Evolutionary conservation across 306 rosid species (phyloP).

Genomic region (Pyrus communis): DNA sequence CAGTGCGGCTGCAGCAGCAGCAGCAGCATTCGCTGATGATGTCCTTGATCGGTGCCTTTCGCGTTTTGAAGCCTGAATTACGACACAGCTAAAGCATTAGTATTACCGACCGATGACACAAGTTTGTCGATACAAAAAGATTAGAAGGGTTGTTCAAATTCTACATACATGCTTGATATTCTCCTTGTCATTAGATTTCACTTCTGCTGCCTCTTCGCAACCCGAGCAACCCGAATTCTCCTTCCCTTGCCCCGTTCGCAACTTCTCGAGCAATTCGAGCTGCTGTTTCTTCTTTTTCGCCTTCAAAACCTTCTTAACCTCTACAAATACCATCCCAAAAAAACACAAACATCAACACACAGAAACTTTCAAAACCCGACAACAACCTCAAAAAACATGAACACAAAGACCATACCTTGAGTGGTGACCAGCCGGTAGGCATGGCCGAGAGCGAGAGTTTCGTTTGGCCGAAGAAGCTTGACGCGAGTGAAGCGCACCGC

Average conservation of each 20-base stretch:
- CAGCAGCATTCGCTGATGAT: conserved; percentile 32
- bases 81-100: background rate
- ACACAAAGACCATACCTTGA: conserved; percentile 42
- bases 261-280: conserved; percentile 26
- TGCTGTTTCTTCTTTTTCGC: conserved; percentile 76
- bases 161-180: conserved; percentile 45
- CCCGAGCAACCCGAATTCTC: conserved; percentile 31
- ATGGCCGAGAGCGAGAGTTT: conserved; percentile 92
- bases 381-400: background rate
- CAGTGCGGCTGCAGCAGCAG: conserved; percentile 28
- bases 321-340: conserved; percentile 30
- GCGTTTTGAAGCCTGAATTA: conserved; percentile 50
- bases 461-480: conserved; percentile 86
- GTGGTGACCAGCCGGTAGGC: conserved; percentile 85
- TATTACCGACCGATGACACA: background rate
- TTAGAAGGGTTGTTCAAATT: background rate
- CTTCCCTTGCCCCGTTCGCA: conserved; percentile 18
- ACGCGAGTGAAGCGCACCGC: conserved; percentile 76
- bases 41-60: conserved; percentile 52
- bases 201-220: conserved; percentile 31
- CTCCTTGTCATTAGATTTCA: conserved; percentile 25
- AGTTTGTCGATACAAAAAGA: background rate
- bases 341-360: background rate
- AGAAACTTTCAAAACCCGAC: background rate
- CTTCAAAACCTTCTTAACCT: conserved; percentile 79